These are phyloP conservation scores for Coniella vitis DNA, from an alignment of 2,329 filamentous ascomycete species.

Conservation along the genomic window DNA sequence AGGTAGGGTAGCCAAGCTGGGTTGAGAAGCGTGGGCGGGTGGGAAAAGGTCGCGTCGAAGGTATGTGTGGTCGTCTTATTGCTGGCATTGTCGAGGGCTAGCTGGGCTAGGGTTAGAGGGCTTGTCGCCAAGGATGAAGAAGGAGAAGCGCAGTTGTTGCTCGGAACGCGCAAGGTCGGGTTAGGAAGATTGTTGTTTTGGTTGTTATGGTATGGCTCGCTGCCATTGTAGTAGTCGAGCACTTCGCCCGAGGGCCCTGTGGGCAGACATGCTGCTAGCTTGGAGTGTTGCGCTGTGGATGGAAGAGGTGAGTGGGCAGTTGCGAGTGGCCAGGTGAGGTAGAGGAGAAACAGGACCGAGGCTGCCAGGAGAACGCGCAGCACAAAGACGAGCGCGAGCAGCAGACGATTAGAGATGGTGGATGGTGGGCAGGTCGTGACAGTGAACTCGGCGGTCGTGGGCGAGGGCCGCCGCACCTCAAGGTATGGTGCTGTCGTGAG, in stretches of 20 bases:
- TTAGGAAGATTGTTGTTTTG: not conserved
- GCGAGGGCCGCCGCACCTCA: slow-evolving; percentile 62
- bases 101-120: not conserved
- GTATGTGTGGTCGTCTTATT: not conserved
- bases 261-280: too few species aligned
- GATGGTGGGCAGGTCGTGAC: slow-evolving; percentile 69
- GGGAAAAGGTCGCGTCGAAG: slow-evolving; percentile 10
- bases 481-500: slow-evolving; percentile 55
- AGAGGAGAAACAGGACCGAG: slow-evolving; percentile 40
- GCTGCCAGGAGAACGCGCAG: slow-evolving; percentile 35
- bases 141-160: not conserved
- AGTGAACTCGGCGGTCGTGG: slow-evolving; percentile 87
- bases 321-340: slow-evolving; percentile 38
- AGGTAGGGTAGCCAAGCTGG: slow-evolving; percentile 22
- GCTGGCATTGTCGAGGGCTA: not conserved
- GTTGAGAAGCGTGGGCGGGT: slow-evolving; percentile 12
- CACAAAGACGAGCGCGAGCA: slow-evolving; percentile 37
- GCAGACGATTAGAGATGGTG: slow-evolving; percentile 40
- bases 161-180: not conserved
- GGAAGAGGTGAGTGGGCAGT: not conserved
- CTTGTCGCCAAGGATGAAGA: not conserved
- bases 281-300: not conserved
- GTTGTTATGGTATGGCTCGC: not conserved
- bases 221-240: not conserved
- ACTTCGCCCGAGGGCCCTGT: too few species aligned